Percentiles rank a stretch among this genome's conserved stretches.
Conservation (phyloP, 2,329 filamentous ascomycete genomes). For the Allantophomopsis lycopodina region DNA sequence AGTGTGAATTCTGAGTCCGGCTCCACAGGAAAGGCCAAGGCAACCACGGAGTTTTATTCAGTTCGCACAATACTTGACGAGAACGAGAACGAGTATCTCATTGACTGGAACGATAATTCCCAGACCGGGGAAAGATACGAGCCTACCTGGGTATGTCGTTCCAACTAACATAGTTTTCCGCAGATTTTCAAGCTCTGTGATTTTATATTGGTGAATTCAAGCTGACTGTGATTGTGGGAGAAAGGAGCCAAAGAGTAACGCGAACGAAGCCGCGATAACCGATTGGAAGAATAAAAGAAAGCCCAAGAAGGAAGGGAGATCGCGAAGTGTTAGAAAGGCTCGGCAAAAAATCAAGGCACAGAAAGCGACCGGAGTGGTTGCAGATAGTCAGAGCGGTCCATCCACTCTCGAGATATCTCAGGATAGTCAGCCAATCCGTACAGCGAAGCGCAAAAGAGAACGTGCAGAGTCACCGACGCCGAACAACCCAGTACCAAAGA, state of each 20-base stretch:
- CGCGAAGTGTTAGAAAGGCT: neutral
- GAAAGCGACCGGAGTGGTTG: too few species aligned
- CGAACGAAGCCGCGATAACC: slow-evolving; percentile 1
- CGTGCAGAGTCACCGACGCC: neutral
- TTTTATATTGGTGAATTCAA: slow-evolving; percentile 1
- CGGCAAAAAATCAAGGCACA: neutral
- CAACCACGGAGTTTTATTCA: neutral
- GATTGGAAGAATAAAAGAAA: slow-evolving; percentile 1
- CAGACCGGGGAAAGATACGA: slow-evolving; percentile 30
- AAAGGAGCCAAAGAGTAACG: slow-evolving; percentile 12
- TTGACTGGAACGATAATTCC: slow-evolving; percentile 43
- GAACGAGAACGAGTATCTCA: slow-evolving; percentile 25
- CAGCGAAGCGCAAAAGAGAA: slow-evolving; percentile 7
- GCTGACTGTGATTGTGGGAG: too few species aligned
- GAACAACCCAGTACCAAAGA: too few species aligned
- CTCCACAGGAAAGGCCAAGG: too few species aligned
- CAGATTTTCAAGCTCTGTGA: neutral
- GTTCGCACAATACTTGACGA: neutral
- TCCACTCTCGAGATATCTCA: slow-evolving; percentile 1
- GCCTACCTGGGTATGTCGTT: slow-evolving; percentile 34
- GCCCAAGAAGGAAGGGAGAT: too few species aligned
- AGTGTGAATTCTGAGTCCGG: too few species aligned
- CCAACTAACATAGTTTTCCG: neutral
- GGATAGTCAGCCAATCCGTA: slow-evolving; percentile 7
- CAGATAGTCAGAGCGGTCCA: neutral